Evolutionary conservation across 495 filamentous ascomycete genomes (phyloP).

Genomic region (Thermochaetoides thermophila): DNA sequence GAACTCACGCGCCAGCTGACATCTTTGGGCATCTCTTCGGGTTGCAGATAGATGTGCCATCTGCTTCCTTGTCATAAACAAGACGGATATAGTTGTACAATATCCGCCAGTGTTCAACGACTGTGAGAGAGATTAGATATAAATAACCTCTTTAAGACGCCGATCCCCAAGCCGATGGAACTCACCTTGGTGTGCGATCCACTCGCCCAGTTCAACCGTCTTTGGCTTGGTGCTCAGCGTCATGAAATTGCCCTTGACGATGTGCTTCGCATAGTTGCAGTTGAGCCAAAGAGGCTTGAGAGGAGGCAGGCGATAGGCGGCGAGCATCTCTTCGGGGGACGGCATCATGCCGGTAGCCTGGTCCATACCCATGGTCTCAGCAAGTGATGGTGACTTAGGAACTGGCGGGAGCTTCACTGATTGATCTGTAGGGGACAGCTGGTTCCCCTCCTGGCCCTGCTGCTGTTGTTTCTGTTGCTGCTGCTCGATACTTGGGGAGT

Average conservation of each 20-base stretch:
- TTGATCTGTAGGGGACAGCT: conserved; percentile 10
- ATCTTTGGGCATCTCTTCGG: conserved; percentile 70
- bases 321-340: conserved; percentile 33
- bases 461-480: conserved; percentile 3
- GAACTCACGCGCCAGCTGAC: conserved; percentile 74
- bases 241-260: conserved; percentile 92
- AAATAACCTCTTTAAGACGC: background rate
- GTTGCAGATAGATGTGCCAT: conserved; percentile 67
- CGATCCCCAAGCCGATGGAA: background rate
- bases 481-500: conserved; percentile 6
- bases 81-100: conserved; percentile 69
- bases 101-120: conserved; percentile 79
- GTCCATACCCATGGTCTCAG: conserved; percentile 25
- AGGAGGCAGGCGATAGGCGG: conserved; percentile 36
- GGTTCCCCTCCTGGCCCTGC: conserved; percentile 5
- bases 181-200: conserved; percentile 88
- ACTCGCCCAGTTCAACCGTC: conserved; percentile 82
- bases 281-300: conserved; percentile 32
- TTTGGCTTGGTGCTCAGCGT: conserved; percentile 85
- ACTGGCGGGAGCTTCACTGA: conserved; percentile 19
- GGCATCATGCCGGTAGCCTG: conserved; percentile 16
- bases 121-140: conserved; percentile 26
- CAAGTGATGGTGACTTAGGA: conserved; percentile 18
- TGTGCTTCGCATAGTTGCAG: conserved; percentile 66
- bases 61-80: conserved; percentile 64